Evolutionary conservation across 1,284 basidiomycete species (phyloP), one percentile per base, ranked within the genome.

Genomic region (Irpex lacteus): DNA sequence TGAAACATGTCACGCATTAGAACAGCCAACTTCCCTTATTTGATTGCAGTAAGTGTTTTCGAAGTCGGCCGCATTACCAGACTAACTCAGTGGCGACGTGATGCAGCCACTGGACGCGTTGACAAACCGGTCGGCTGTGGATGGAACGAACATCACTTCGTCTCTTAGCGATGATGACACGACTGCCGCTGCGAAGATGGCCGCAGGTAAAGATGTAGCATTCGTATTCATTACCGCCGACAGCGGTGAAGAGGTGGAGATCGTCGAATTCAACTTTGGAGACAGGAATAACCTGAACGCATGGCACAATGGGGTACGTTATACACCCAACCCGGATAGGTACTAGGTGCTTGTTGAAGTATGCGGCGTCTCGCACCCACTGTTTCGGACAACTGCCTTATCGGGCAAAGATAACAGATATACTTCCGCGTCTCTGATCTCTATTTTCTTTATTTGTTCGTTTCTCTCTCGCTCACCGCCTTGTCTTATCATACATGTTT

Each of bases 261-360:
- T 88, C 64, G 85, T 90, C 1, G 87, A 89, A 71, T 82, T 83
- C 5, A 84, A 87, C 66, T 82, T 79, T 21, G 87, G 87, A 4
- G 90, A 92, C 71, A 81, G 89, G 18, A 90, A 90, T 69, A 81
- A 91, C 70, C 74, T 91, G 38, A 79, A 83, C 3, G 85, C 89
- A 0, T 92, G 90, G 90, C 82, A 89, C 70, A 78, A 78, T 64
- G 90, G 90, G 11, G 83, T 81, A 70, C 63, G 76, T 70, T 53
- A 53, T 34, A 34, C 32, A 34, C 32, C 26, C 26, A 4, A 26
- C 26, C 32, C 32, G 32, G 32, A 34, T 34, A 34, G 6, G 32
- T 34, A 34, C 32, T 7, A 34, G 32, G 3, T 26, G 3, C 26
- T 26, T 26, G 26, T 34, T n/a, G n/a, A n/a, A n/a, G n/a, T n/a